A percentile compares a stretch with the other conserved stretches of the same genome.
Conservation (phyloP, 2,329 filamentous ascomycete species). For the Karstenula rhodostoma region DNA sequence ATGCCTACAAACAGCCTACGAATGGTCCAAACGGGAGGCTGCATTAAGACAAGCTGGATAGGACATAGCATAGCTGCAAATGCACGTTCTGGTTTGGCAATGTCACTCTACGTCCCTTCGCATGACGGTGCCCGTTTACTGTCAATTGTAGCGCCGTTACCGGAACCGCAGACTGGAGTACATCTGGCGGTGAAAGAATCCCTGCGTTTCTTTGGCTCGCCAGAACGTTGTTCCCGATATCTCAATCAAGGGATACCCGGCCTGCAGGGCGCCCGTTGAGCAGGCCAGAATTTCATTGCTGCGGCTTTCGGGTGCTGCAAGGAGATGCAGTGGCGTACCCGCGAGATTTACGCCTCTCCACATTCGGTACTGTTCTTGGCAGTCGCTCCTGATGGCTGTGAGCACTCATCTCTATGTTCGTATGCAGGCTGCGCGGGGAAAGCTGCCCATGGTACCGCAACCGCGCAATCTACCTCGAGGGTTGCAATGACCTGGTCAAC, state of each 20-base stretch:
- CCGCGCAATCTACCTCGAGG: conserved; percentile 7
- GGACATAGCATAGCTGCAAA: conserved; percentile 15
- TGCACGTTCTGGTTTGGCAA: conserved; percentile 39
- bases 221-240: background rate
- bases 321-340: conserved; percentile 10
- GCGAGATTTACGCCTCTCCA: conserved; percentile 9
- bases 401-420: conserved; percentile 3
- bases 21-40: conserved; percentile 9
- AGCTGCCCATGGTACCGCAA: conserved; percentile 4
- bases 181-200: conserved; percentile 28
- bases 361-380: background rate
- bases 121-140: conserved; percentile 23
- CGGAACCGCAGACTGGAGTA: conserved; percentile 19
- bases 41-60: conserved; percentile 21
- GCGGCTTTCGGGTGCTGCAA: conserved; percentile 8
- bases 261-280: conserved; percentile 3
- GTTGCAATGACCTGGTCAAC: conserved; percentile 18
- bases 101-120: conserved; percentile 33
- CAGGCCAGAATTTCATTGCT: conserved; percentile 14
- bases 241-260: conserved; percentile 12
- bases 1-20: conserved; percentile 18
- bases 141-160: conserved; percentile 24
- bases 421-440: conserved; percentile 14
- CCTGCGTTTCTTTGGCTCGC: conserved; percentile 16
- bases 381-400: conserved; percentile 2